Evolutionary conservation across 495 filamentous ascomycete genomes (phyloP).

Genomic region (Aspergillus homomorphus): DNA sequence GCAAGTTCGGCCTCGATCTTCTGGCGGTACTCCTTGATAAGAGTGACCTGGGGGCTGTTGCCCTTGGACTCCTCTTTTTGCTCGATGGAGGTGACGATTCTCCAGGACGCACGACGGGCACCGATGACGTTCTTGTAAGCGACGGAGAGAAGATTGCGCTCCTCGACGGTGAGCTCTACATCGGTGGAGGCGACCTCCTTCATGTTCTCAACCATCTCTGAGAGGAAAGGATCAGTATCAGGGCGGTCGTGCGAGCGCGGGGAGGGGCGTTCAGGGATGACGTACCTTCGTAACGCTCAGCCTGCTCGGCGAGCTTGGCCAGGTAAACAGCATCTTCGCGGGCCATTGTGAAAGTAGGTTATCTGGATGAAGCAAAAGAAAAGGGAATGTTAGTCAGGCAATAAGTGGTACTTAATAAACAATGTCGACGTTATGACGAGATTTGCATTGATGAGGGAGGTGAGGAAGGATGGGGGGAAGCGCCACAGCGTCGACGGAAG

Average conservation of each 20-base stretch:
- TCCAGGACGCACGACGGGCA: slow-evolving; percentile 97
- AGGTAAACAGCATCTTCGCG: slow-evolving; percentile 99
- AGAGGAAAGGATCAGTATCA: slow-evolving; percentile 24
- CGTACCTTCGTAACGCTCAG: slow-evolving; percentile 99
- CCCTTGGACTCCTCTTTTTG: slow-evolving; percentile 99
- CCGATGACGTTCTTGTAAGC: slow-evolving; percentile 99
- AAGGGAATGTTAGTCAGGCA: slow-evolving; percentile 8
- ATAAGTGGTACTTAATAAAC: too few relatives aligned
- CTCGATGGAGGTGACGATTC: slow-evolving; percentile 99
- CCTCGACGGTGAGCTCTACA: slow-evolving; percentile 97
- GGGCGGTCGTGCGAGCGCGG: too few relatives aligned
- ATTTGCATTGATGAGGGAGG: slow-evolving; percentile 18
- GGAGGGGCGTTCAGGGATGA: slow-evolving; percentile 18
- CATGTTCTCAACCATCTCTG: slow-evolving; percentile 99
- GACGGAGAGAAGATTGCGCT: slow-evolving; percentile 97
- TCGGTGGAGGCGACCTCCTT: slow-evolving; percentile 94
- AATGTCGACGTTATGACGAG: too few relatives aligned
- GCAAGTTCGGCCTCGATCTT: slow-evolving; percentile 98
- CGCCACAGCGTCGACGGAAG: not conserved
- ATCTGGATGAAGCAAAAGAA: slow-evolving; percentile 6
- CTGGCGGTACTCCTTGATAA: slow-evolving; percentile 99
- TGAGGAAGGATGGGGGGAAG: slow-evolving; percentile 11
- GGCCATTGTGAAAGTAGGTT: slow-evolving; percentile 71
- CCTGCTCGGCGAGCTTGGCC: slow-evolving; percentile 99
- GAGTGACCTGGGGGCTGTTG: slow-evolving; percentile 83